phyloP scores from a whole-genome alignment of 371 early-diverging fungal genomes.

The Mortierella sp. region DNA sequence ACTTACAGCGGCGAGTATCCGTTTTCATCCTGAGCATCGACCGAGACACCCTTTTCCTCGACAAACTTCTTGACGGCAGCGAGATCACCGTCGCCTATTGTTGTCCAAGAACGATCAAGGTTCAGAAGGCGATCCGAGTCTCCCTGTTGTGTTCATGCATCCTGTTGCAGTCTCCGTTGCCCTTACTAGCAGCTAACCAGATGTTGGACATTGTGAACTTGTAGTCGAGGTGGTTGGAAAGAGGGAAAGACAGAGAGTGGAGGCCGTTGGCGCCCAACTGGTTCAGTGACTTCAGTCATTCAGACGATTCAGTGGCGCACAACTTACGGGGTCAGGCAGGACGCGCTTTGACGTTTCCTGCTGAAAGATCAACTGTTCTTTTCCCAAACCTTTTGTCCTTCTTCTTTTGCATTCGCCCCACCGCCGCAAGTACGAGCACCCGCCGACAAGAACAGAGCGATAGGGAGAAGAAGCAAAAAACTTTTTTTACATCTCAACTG shows the following conservation, averaged over 20 bases:
- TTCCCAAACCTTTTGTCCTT: neutral
- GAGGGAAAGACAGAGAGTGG: neutral
- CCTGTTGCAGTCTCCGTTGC: neutral
- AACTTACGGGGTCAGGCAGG: slow-evolving; percentile 2
- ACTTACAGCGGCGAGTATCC: slow-evolving; percentile 79
- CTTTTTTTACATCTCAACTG: too few species aligned
- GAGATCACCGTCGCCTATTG: slow-evolving; percentile 55
- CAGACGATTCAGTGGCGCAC: slow-evolving; percentile 38
- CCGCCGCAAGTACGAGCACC: neutral
- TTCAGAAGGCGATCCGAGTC: too few species aligned
- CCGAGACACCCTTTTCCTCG: slow-evolving; percentile 57
- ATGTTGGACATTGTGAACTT: slow-evolving; percentile 50
- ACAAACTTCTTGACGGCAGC: slow-evolving; percentile 56
- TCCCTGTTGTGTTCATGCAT: too few species aligned
- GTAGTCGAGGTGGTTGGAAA: neutral
- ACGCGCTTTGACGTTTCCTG: neutral
- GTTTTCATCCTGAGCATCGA: slow-evolving; percentile 73
- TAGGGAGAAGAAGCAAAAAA: too few species aligned
- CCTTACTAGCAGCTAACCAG: slow-evolving; percentile 56
- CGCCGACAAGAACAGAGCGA: too few species aligned
- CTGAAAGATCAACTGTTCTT: neutral
- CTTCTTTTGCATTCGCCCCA: neutral
- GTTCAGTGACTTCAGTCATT: neutral
- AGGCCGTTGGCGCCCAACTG: neutral
- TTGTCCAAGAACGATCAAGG: neutral